phyloP scores from a whole-genome alignment of 2,329 filamentous ascomycete genomes.

The Exserohilum turcica region DNA sequence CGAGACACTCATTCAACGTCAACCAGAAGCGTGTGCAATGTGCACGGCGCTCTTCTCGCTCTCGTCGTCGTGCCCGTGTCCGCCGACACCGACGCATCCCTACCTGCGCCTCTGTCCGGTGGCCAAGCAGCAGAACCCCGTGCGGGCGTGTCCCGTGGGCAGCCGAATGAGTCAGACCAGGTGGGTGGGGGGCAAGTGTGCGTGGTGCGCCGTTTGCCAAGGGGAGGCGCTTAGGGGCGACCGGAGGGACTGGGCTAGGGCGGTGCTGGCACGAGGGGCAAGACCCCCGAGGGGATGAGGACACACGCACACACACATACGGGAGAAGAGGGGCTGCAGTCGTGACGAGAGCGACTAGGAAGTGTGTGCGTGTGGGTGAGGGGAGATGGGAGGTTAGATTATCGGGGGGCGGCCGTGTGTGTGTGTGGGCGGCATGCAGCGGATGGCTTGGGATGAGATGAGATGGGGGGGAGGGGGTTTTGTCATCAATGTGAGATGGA shows the following conservation, averaged over 20 bases:
- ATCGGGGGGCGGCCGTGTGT: too few species aligned
- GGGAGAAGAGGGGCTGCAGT: not conserved
- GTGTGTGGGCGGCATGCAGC: too few species aligned
- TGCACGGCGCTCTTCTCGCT: conserved; percentile 30
- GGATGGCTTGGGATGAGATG: too few species aligned
- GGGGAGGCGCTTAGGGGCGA: conserved; percentile 13
- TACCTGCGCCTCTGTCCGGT: conserved; percentile 24
- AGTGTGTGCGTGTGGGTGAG: too few species aligned
- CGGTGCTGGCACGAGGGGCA: not conserved
- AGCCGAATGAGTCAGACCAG: conserved; percentile 14
- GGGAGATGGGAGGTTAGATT: too few species aligned
- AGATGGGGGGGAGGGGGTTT: too few species aligned
- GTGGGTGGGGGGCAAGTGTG: conserved; percentile 15
- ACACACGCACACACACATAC: too few species aligned
- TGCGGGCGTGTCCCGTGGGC: conserved; percentile 24
- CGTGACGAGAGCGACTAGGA: too few species aligned
- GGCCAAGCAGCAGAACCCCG: conserved; percentile 3
- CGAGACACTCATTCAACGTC: not conserved
- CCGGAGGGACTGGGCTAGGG: conserved; percentile 9
- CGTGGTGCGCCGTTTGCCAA: conserved; percentile 27
- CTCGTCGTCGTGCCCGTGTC: conserved; percentile 31
- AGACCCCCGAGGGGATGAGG: too few species aligned
- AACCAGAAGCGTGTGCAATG: conserved; percentile 15
- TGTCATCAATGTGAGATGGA: too few species aligned
- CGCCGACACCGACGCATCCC: conserved; percentile 24